Conservation (phyloP, 2,329 filamentous ascomycete species). For the Lachnellula occidentalis region DNA sequence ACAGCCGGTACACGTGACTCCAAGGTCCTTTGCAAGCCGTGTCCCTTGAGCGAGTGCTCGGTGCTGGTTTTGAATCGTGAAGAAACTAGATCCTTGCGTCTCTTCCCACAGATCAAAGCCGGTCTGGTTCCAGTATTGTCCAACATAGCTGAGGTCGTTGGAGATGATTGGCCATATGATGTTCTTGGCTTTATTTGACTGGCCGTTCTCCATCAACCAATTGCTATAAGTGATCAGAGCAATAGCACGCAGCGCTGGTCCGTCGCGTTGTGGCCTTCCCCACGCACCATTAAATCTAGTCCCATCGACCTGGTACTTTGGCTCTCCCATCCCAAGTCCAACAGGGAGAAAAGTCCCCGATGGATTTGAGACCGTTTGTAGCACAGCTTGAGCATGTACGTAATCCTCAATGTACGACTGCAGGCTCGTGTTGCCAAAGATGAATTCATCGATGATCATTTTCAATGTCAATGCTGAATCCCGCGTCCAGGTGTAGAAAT, state of each 20-base stretch:
- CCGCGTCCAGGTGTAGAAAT: conserved; percentile 74
- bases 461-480: conserved; percentile 71
- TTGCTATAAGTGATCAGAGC: conserved; percentile 69
- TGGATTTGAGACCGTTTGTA: conserved; percentile 55
- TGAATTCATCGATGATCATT: conserved; percentile 60
- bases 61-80: conserved; percentile 65
- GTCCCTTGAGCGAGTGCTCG: conserved; percentile 56
- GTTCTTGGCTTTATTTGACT: conserved; percentile 34
- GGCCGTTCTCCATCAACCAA: conserved; percentile 61
- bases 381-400: conserved; percentile 56
- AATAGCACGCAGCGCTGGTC: conserved; percentile 69
- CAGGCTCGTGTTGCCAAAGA: conserved; percentile 43
- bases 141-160: conserved; percentile 71
- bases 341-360: conserved; percentile 34
- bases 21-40: conserved; percentile 56
- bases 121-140: conserved; percentile 61
- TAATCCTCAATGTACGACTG: conserved; percentile 57
- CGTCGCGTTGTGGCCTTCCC: conserved; percentile 71
- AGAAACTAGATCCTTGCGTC: conserved; percentile 71
- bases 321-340: conserved; percentile 56
- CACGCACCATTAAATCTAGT: conserved; percentile 53
- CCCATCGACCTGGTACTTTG: conserved; percentile 64
- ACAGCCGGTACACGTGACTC: conserved; percentile 54
- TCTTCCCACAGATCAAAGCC: conserved; percentile 82
- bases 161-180: conserved; percentile 68